These are phyloP conservation scores for Asterionellopsis glacialis DNA, from an alignment of 108 stramenopile species.

Conservation along the genomic window DNA sequence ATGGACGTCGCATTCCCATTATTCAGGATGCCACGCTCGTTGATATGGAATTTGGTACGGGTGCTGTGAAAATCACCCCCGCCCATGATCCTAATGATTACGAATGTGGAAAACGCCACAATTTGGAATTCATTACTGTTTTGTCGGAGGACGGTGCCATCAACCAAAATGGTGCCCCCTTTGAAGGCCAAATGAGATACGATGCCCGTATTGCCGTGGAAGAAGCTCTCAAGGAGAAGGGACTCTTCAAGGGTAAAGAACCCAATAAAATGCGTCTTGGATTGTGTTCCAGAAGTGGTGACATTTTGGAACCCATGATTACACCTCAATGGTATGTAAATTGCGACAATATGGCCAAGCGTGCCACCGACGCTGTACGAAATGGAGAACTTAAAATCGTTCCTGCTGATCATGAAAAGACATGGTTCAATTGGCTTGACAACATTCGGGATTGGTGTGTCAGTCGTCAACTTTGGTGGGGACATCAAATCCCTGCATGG, in stretches of 20 bases:
- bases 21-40: constrained; percentile 90
- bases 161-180: constrained; percentile 83
- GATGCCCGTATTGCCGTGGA: constrained; percentile 97
- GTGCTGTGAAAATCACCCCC: constrained; percentile 99
- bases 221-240: constrained; percentile 89
- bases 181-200: constrained; percentile 97
- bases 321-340: constrained; percentile 99
- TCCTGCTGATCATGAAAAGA: constrained; percentile 91
- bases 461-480: constrained; percentile 99
- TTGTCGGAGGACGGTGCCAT: constrained; percentile 89
- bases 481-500: constrained; percentile 99
- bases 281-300: constrained; percentile 94
- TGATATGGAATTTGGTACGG: constrained; percentile 98
- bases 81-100: constrained; percentile 99
- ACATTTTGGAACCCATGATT: constrained; percentile 98
- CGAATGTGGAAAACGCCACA: constrained; percentile 95
- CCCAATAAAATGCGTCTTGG: constrained; percentile 97
- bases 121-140: constrained; percentile 91
- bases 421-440: constrained; percentile 97
- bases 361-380: constrained; percentile 90
- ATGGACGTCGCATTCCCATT: constrained; percentile 90
- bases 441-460: constrained; percentile 99
- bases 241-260: constrained; percentile 91
- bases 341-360: constrained; percentile 93
- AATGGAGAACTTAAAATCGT: constrained; percentile 93